Conservation (phyloP, 73 alveolate genomes). For the Paramecium caudatum region DNA sequence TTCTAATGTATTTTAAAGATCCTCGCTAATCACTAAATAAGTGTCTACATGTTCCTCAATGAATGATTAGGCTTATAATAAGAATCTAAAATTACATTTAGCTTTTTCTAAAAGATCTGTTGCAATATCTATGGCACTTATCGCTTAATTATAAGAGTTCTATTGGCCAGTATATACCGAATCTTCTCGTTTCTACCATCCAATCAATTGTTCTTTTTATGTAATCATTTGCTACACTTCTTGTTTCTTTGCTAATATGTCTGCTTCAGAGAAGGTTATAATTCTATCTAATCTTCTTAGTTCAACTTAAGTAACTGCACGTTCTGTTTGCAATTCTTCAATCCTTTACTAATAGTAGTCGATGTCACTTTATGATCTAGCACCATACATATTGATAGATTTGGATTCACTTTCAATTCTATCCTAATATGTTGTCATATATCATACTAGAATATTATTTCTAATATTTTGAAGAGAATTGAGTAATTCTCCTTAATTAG, state of each 20-base stretch:
- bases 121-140: constrained; percentile 29
- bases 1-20: constrained; percentile 3
- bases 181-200: constrained; percentile 14
- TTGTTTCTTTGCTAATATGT: background rate
- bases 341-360: constrained; percentile 3
- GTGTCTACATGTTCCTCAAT: constrained; percentile 37
- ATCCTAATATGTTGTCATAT: background rate
- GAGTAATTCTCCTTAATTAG: background rate
- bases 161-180: background rate
- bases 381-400: background rate
- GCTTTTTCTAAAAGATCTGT: constrained; percentile 21
- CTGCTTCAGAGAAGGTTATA: constrained; percentile 13
- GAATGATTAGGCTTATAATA: constrained; percentile 9
- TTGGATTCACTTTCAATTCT: constrained; percentile 17
- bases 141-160: constrained; percentile 1
- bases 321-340: background rate
- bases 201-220: background rate
- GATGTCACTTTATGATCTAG: constrained; percentile 20
- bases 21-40: constrained; percentile 21
- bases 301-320: constrained; percentile 10
- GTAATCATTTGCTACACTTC: background rate
- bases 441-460: background rate
- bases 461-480: background rate
- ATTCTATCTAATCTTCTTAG: background rate
- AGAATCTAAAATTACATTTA: background rate